phyloP scores from a whole-genome alignment of 495 filamentous ascomycete species.

The Talaromyces borbonicus region DNA sequence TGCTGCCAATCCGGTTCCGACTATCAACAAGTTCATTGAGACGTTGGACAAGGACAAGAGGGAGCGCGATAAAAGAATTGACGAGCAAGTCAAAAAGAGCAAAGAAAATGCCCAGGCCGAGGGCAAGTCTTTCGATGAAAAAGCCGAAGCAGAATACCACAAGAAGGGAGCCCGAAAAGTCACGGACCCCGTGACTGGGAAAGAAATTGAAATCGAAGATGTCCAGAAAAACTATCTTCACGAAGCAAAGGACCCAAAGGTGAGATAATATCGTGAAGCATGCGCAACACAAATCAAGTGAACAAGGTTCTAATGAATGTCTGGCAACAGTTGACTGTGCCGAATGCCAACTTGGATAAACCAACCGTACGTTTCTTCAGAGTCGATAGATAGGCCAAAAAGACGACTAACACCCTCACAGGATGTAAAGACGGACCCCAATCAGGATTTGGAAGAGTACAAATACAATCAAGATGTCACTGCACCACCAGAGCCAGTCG shows the following conservation, averaged over 20 bases:
- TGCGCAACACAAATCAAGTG: neutral
- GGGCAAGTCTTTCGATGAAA: slow-evolving; percentile 28
- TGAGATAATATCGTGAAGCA: slow-evolving; percentile 23
- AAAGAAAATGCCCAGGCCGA: slow-evolving; percentile 28
- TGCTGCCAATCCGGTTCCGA: slow-evolving; percentile 65
- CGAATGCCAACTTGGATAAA: slow-evolving; percentile 78
- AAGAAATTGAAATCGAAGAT: slow-evolving; percentile 80
- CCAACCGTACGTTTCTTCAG: slow-evolving; percentile 41
- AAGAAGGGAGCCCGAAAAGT: slow-evolving; percentile 55
- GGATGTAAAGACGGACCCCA: slow-evolving; percentile 50
- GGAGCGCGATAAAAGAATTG: slow-evolving; percentile 58
- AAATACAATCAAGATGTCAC: slow-evolving; percentile 79
- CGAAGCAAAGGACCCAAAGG: slow-evolving; percentile 56
- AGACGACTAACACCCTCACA: slow-evolving; percentile 10
- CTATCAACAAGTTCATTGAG: slow-evolving; percentile 73
- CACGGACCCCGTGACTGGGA: slow-evolving; percentile 79
- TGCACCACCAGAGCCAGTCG: slow-evolving; percentile 79
- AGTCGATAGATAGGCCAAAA: neutral
- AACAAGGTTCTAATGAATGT: slow-evolving; percentile 1
- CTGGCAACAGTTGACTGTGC: slow-evolving; percentile 57
- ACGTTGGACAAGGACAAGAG: slow-evolving; percentile 69
- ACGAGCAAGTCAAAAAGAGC: slow-evolving; percentile 34
- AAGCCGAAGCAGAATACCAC: slow-evolving; percentile 31
- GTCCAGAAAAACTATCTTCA: slow-evolving; percentile 60
- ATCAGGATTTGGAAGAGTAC: slow-evolving; percentile 63